phyloP scores from a whole-genome alignment of 495 filamentous ascomycete genomes.

The Lepidopterella palustris region DNA sequence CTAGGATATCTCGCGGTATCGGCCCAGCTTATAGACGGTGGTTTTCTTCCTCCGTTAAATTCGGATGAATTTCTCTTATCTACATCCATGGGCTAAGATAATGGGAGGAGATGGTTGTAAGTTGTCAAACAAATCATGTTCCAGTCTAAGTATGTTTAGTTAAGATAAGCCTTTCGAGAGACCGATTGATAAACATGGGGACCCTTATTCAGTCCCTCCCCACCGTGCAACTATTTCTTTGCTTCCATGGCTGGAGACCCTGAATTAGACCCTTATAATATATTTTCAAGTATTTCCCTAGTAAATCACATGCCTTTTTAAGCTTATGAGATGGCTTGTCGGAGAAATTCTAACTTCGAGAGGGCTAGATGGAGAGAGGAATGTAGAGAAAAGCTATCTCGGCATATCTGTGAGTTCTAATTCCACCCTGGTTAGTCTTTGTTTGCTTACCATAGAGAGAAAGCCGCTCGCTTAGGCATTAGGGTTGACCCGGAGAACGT shows the following conservation, averaged over 20 bases:
- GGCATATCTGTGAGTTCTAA: background rate
- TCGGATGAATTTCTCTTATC: background rate
- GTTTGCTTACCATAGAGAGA: background rate
- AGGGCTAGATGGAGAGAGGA: background rate
- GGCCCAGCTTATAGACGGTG: background rate
- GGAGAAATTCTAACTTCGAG: background rate
- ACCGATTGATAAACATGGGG: background rate
- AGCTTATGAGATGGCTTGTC: background rate
- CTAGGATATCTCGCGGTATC: background rate
- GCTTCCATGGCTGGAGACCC: background rate
- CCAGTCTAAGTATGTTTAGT: background rate
- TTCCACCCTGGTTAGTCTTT: background rate
- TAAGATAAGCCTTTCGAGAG: background rate
- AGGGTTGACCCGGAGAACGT: background rate
- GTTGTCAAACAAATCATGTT: background rate
- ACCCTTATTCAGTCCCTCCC: background rate
- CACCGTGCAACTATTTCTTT: background rate
- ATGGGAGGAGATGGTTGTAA: background rate
- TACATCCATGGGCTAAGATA: background rate
- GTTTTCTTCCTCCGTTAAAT: background rate
- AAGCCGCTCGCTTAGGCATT: background rate
- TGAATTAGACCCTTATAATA: background rate
- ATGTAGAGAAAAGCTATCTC: background rate
- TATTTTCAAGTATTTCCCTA: background rate
- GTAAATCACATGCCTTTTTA: background rate